Percentiles rank a stretch among this genome's conserved stretches.
Evolutionary conservation across 441 rosid species (phyloP).

Genomic region (Pelargonium cotyledonis): DNA sequence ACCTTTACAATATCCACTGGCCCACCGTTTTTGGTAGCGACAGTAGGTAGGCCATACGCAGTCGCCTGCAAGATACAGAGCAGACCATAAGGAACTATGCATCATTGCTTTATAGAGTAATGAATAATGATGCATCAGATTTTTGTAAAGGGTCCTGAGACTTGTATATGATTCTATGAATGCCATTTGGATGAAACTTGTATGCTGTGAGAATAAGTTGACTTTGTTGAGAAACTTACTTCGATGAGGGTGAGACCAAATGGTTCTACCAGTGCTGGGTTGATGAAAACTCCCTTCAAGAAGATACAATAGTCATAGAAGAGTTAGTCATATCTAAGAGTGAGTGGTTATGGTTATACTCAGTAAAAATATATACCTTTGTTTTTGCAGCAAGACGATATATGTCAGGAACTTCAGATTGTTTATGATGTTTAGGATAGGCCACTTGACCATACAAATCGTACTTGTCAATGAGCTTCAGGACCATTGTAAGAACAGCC

Average conservation of each 20-base stretch:
- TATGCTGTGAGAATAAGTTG: slow-evolving; percentile 1
- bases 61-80: slow-evolving; percentile 45
- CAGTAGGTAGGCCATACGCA: slow-evolving; percentile 68
- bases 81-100: slow-evolving; percentile 1
- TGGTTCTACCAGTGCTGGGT: slow-evolving; percentile 76
- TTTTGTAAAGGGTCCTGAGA: neutral
- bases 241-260: slow-evolving; percentile 70
- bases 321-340: slow-evolving; percentile 22
- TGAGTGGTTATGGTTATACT: slow-evolving; percentile 11
- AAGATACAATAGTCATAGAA: slow-evolving; percentile 24
- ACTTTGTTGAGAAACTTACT: slow-evolving; percentile 28
- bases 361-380: slow-evolving; percentile 33
- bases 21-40: slow-evolving; percentile 70
- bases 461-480: slow-evolving; percentile 63
- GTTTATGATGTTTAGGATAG: slow-evolving; percentile 73
- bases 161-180: neutral
- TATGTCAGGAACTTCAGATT: slow-evolving; percentile 63
- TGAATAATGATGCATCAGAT: neutral
- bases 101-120: neutral
- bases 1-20: slow-evolving; percentile 69
- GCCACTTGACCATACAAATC: slow-evolving; percentile 73
- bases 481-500: slow-evolving; percentile 48
- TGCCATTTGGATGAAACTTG: slow-evolving; percentile 2
- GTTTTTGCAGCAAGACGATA: slow-evolving; percentile 72
- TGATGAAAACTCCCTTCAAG: slow-evolving; percentile 68